Percentiles rank a stretch among this genome's conserved stretches.
phyloP scores from a whole-genome alignment of 495 filamentous ascomycete genomes.

The Penicillium longicatenatum region DNA sequence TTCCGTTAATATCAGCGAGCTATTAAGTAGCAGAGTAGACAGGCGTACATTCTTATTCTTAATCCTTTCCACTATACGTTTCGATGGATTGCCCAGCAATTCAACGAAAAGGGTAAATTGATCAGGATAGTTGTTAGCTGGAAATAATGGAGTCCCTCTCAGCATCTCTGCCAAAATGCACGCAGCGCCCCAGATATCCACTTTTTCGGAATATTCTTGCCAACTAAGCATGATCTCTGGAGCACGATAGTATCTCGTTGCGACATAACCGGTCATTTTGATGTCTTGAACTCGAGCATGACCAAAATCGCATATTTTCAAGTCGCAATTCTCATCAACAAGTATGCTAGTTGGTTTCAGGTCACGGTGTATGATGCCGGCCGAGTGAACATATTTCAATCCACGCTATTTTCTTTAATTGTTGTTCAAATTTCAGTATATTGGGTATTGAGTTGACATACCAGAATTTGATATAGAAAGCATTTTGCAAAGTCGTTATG shows the following conservation, averaged over 20 bases:
- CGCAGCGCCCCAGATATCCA: conserved; percentile 94
- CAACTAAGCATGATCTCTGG: conserved; percentile 97
- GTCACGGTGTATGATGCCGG: conserved; percentile 89
- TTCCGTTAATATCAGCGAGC: neutral
- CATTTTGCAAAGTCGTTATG: conserved; percentile 96
- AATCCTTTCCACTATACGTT: conserved; percentile 33
- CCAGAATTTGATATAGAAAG: conserved; percentile 92
- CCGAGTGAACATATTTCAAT: conserved; percentile 93
- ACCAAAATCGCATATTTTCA: conserved; percentile 96
- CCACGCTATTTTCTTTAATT: conserved; percentile 57
- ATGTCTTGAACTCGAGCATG: conserved; percentile 88
- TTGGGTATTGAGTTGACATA: conserved; percentile 25
- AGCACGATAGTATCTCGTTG: conserved; percentile 90
- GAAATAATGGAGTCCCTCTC: conserved; percentile 89
- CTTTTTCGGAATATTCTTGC: conserved; percentile 94
- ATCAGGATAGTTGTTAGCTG: conserved; percentile 90
- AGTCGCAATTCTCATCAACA: conserved; percentile 93
- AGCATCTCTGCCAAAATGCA: conserved; percentile 98
- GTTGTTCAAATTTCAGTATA: conserved; percentile 36
- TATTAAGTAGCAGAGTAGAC: neutral
- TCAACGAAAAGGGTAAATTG: conserved; percentile 95
- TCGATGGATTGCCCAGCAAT: conserved; percentile 82
- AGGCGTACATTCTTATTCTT: conserved; percentile 12
- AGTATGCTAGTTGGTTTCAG: conserved; percentile 92
- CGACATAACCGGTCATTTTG: conserved; percentile 98